phyloP scores from a whole-genome alignment of 345 rosid species.

The Populus ilicifolia region DNA sequence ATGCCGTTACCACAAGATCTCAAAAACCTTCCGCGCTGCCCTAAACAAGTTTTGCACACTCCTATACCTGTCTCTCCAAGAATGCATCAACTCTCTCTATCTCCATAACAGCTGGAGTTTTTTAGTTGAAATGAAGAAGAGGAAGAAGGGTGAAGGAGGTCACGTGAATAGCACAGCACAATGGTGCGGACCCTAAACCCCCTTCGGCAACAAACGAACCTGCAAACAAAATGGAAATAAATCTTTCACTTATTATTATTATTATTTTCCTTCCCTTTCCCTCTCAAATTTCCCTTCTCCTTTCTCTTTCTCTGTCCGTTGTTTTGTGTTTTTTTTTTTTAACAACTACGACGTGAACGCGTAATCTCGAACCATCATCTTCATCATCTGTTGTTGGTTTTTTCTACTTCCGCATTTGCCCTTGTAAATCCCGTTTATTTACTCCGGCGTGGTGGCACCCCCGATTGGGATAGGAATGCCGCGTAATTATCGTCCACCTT shows the following conservation, averaged over 20 bases:
- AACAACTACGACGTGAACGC: constrained; percentile 35
- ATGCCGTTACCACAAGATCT: constrained; percentile 7
- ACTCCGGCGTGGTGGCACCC: no score
- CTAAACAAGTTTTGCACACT: neutral
- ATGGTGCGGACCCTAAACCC: constrained; percentile 12
- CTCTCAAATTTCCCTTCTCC: constrained; percentile 2
- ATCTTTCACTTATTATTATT: neutral
- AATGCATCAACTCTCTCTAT: neutral
- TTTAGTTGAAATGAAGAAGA: neutral
- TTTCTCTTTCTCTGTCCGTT: neutral
- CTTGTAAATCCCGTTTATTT: no score
- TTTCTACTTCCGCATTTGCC: no score
- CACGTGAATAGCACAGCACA: neutral
- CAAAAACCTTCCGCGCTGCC: neutral
- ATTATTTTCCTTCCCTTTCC: neutral
- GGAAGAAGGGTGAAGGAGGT: neutral
- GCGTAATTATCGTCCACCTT: no score
- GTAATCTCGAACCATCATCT: constrained; percentile 2
- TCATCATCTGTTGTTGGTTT: neutral
- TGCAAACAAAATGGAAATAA: neutral
- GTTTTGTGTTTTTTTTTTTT: neutral
- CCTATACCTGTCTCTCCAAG: neutral
- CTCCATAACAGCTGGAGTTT: neutral
- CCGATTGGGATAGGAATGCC: no score
- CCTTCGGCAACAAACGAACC: neutral